phyloP scores from a whole-genome alignment of 2,329 filamentous ascomycete genomes.

The Teratosphaeria viscida region DNA sequence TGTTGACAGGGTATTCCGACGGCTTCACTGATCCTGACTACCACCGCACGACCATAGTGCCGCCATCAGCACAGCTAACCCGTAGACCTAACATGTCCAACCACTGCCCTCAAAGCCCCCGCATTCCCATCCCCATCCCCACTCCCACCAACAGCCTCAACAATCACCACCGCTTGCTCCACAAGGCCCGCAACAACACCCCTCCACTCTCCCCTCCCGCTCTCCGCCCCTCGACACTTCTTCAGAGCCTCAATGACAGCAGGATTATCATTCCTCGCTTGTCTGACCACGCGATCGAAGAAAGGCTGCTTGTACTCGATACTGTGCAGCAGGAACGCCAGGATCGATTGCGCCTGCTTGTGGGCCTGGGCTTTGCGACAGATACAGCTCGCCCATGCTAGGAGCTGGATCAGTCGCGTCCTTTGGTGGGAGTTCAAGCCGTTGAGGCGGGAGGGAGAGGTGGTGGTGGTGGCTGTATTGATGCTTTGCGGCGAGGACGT shows the following conservation, averaged over 20 bases:
- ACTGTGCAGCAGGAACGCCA: background rate
- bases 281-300: background rate
- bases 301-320: background rate
- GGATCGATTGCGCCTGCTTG: background rate
- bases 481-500: background rate
- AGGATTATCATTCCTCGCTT: background rate
- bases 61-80: background rate
- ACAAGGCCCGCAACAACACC: background rate
- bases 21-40: too few species aligned
- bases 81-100: background rate
- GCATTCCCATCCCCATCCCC: background rate
- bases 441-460: background rate
- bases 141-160: background rate
- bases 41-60: too few species aligned
- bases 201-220: background rate
- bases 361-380: background rate
- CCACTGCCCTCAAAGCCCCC: background rate
- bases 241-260: background rate
- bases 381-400: background rate
- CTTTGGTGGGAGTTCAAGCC: background rate
- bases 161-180: background rate
- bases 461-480: background rate
- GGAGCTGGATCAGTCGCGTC: background rate
- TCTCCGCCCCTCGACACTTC: background rate
- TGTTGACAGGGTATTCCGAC: too few species aligned